Evolutionary conservation across 2,329 filamentous ascomycete species (phyloP).

Genomic region (Didymella pomorum): DNA sequence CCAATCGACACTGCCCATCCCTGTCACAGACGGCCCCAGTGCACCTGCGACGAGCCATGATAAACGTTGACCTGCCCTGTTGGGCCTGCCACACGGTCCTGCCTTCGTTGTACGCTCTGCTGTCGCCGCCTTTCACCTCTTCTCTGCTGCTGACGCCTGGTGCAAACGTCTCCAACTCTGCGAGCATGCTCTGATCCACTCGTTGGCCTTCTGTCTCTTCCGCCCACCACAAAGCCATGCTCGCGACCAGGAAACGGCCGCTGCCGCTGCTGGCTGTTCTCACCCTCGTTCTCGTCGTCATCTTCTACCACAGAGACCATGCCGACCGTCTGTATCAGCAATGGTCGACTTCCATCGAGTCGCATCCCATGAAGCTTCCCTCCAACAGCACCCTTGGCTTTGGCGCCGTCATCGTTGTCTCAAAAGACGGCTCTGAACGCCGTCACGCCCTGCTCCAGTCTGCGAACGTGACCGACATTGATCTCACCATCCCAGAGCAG

Average conservation of each 20-base stretch:
- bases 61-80: conserved; percentile 23
- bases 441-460: conserved; percentile 52
- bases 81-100: conserved; percentile 9
- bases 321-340: conserved; percentile 41
- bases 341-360: conserved; percentile 38
- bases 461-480: conserved; percentile 53
- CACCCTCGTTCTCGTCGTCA: conserved; percentile 36
- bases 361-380: conserved; percentile 35
- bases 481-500: conserved; percentile 54
- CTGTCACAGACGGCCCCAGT: conserved; percentile 26
- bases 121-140: conserved; percentile 10
- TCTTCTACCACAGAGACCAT: conserved; percentile 41
- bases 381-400: conserved; percentile 52
- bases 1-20: conserved; percentile 26
- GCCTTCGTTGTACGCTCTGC: conserved; percentile 2
- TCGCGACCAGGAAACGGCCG: conserved; percentile 44
- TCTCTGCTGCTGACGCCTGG: conserved; percentile 7
- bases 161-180: conserved; percentile 9
- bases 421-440: conserved; percentile 50
- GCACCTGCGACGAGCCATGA: conserved; percentile 24
- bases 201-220: conserved; percentile 22
- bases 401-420: conserved; percentile 54
- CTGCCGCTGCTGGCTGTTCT: conserved; percentile 41
- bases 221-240: conserved; percentile 34
- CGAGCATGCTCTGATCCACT: conserved; percentile 36